A percentile compares a stretch with the other conserved stretches of the same genome.
Conservation (phyloP, 192 early-diverging fungal species). For the Pilaira anomala region DNA sequence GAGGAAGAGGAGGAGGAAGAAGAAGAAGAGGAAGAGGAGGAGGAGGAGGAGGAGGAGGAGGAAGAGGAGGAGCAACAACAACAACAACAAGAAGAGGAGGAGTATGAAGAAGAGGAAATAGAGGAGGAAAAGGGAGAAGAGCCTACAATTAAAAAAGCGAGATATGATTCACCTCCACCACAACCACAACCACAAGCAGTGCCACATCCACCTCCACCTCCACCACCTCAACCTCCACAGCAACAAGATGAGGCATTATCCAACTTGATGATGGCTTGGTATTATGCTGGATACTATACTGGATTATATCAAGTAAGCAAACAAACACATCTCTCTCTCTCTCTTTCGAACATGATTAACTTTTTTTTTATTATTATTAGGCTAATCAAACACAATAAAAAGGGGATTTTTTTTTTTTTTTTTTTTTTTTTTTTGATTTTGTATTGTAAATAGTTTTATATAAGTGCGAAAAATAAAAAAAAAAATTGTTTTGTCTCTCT, state of each 20-base stretch:
- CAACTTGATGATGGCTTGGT: constrained; percentile 73
- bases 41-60: neutral
- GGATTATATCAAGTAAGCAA: constrained; percentile 62
- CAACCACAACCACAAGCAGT: neutral
- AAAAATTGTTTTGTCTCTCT: neutral
- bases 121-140: neutral
- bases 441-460: neutral
- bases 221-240: constrained; percentile 8
- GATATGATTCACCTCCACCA: neutral
- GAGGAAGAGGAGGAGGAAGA: constrained; percentile 12
- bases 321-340: too few relatives aligned
- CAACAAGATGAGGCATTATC: constrained; percentile 57
- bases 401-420: too few relatives aligned
- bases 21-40: constrained; percentile 6
- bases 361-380: too few relatives aligned
- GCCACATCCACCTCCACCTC: neutral
- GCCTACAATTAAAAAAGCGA: neutral
- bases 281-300: constrained; percentile 72
- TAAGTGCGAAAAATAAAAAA: neutral
- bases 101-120: constrained; percentile 8
- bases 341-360: too few relatives aligned
- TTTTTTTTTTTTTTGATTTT: neutral
- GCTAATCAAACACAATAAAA: too few relatives aligned
- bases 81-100: constrained; percentile 6
- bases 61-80: constrained; percentile 11